Percentiles rank a stretch among this genome's conserved stretches.
phyloP scores from a whole-genome alignment of 106 monocot species.

The Apostasia shenzhenica region DNA sequence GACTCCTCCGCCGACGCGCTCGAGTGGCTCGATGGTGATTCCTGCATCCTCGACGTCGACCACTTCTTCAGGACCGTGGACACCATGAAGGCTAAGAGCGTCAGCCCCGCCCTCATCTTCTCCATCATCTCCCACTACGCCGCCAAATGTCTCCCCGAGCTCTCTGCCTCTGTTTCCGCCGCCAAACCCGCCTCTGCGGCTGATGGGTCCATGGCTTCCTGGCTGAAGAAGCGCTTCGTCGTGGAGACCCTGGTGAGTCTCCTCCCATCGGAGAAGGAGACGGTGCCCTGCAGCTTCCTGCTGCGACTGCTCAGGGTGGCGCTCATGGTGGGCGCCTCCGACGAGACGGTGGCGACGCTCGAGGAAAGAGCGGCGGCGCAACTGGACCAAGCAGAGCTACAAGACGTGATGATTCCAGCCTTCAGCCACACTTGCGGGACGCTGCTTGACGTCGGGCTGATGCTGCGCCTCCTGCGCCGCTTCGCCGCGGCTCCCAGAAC shows the following conservation, averaged over 20 bases:
- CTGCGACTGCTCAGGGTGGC: slow-evolving; percentile 57
- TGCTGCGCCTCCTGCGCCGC: slow-evolving; percentile 45
- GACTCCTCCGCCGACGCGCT: background rate
- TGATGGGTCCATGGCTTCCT: slow-evolving; percentile 36
- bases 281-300: slow-evolving; percentile 50
- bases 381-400: slow-evolving; percentile 58
- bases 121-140: slow-evolving; percentile 71
- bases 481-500: slow-evolving; percentile 9
- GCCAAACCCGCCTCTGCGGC: no score
- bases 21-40: no score
- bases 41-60: slow-evolving; percentile 34
- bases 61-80: slow-evolving; percentile 46
- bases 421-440: slow-evolving; percentile 74
- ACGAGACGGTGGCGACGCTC: slow-evolving; percentile 9
- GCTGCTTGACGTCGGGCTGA: slow-evolving; percentile 56
- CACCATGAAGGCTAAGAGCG: slow-evolving; percentile 42
- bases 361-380: slow-evolving; percentile 47
- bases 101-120: slow-evolving; percentile 55
- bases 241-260: slow-evolving; percentile 49
- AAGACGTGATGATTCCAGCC: slow-evolving; percentile 78
- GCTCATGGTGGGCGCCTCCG: slow-evolving; percentile 58
- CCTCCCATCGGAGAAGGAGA: slow-evolving; percentile 49
- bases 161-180: slow-evolving; percentile 11
- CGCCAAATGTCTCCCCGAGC: slow-evolving; percentile 72
- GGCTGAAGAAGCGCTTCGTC: slow-evolving; percentile 62